A percentile compares a stretch with the other conserved stretches of the same genome.
phyloP scores from a whole-genome alignment of 352 stramenopile genomes.

The Pythium rishiriense region DNA sequence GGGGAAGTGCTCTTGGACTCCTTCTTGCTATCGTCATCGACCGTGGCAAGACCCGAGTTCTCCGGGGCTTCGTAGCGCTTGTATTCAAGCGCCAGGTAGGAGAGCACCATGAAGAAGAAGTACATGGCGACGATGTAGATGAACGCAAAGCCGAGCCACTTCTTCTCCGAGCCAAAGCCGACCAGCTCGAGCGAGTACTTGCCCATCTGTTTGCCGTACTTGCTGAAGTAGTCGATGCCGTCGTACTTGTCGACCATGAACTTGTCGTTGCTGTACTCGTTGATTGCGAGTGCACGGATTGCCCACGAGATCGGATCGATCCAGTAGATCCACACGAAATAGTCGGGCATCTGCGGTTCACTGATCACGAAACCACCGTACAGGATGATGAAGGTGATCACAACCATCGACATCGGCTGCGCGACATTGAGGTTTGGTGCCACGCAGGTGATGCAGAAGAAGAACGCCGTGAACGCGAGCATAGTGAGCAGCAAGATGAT shows the following conservation, averaged over 20 bases:
- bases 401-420: constrained; percentile 35
- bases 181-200: constrained; percentile 27
- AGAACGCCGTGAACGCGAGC: constrained; percentile 33
- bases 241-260: constrained; percentile 25
- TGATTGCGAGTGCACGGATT: constrained; percentile 30
- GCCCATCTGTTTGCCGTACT: constrained; percentile 28
- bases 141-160: constrained; percentile 32
- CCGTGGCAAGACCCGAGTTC: constrained; percentile 18
- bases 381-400: constrained; percentile 32
- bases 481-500: constrained; percentile 51
- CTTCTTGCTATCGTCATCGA: constrained; percentile 3
- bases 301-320: constrained; percentile 43
- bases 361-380: constrained; percentile 44
- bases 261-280: constrained; percentile 26
- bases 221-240: constrained; percentile 27
- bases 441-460: constrained; percentile 34
- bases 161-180: constrained; percentile 27
- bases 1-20: constrained; percentile 9
- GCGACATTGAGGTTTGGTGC: constrained; percentile 33
- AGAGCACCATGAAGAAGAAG: constrained; percentile 33
- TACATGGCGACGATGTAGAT: constrained; percentile 30
- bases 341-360: constrained; percentile 33
- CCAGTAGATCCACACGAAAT: constrained; percentile 41
- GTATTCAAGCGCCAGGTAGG: constrained; percentile 37
- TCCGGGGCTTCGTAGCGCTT: constrained; percentile 30